Evolutionary conservation across 2,329 filamentous ascomycete genomes (phyloP).

Genomic region (Colletotrichum somersetense): DNA sequence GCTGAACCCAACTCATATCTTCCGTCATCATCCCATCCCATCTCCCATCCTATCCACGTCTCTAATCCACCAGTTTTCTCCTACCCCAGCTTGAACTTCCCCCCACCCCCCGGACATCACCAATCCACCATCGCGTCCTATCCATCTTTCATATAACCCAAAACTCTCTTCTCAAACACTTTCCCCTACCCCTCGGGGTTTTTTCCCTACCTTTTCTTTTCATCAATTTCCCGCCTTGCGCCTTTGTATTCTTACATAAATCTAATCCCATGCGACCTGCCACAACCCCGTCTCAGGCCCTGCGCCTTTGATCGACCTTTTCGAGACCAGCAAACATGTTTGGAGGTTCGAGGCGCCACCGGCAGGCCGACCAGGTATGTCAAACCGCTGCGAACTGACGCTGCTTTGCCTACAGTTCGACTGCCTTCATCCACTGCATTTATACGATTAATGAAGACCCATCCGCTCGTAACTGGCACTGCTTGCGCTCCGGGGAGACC

Average conservation of each 20-base stretch:
- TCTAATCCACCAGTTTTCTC: slow-evolving; percentile 28
- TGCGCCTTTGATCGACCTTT: slow-evolving; percentile 41
- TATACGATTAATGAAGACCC: background rate
- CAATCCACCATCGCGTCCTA: slow-evolving; percentile 16
- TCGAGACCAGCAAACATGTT: slow-evolving; percentile 59
- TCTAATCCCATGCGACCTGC: slow-evolving; percentile 36
- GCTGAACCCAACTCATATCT: slow-evolving; percentile 36
- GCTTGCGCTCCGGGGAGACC: background rate
- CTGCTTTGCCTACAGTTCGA: slow-evolving; percentile 4
- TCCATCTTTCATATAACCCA: slow-evolving; percentile 8
- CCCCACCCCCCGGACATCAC: slow-evolving; percentile 24
- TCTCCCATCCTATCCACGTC: slow-evolving; percentile 32
- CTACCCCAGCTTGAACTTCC: slow-evolving; percentile 13
- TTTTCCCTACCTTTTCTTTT: slow-evolving; percentile 18
- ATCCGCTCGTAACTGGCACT: background rate
- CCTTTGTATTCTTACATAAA: background rate
- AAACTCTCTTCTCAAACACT: slow-evolving; percentile 12
- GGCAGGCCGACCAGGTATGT: slow-evolving; percentile 61
- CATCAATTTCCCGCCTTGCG: background rate
- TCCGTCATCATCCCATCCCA: slow-evolving; percentile 42
- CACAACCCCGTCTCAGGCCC: slow-evolving; percentile 45
- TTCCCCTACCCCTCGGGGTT: background rate
- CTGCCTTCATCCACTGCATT: background rate
- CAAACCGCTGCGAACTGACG: background rate
- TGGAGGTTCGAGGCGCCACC: slow-evolving; percentile 63